Evolutionary conservation across 2,329 filamentous ascomycete species (phyloP).

Genomic region (Teratosphaeria pseudoeucalypti): DNA sequence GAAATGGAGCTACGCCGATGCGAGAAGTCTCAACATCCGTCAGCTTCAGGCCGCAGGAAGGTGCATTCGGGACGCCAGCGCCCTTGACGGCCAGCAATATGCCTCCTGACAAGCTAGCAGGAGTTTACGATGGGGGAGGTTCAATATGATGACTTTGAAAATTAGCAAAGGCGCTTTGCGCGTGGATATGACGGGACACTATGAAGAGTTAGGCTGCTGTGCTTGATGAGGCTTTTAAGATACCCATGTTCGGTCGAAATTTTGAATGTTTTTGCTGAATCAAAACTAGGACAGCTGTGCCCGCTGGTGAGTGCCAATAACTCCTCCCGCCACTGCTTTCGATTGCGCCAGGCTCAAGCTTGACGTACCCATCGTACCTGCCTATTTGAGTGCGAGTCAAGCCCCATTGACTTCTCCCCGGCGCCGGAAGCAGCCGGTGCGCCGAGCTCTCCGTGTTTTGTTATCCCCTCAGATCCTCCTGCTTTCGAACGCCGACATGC

Average conservation of each 20-base stretch:
- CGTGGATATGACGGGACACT: not conserved
- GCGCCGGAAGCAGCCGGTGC: too few species aligned
- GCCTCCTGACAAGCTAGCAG: not conserved
- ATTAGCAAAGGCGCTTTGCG: not conserved
- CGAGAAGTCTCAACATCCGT: conserved; percentile 14
- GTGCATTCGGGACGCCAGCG: conserved; percentile 16
- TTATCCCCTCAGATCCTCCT: too few species aligned
- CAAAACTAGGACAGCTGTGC: not conserved
- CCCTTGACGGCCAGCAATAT: conserved; percentile 3
- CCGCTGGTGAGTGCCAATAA: not conserved
- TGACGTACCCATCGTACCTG: too few species aligned
- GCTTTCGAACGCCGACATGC: too few species aligned
- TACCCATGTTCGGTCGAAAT: not conserved
- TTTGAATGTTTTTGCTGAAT: not conserved
- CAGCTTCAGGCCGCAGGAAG: conserved; percentile 17
- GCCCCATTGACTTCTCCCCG: too few species aligned
- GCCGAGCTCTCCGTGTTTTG: too few species aligned
- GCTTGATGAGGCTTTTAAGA: not conserved
- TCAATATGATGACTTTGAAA: not conserved
- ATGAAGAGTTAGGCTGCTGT: not conserved
- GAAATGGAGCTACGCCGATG: not conserved
- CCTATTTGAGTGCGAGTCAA: too few species aligned
- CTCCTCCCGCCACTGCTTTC: not conserved
- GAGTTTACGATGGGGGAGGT: not conserved
- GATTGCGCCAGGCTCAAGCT: not conserved